phyloP scores from a whole-genome alignment of 345 rosid genomes.

The Aethionema arabicum region DNA sequence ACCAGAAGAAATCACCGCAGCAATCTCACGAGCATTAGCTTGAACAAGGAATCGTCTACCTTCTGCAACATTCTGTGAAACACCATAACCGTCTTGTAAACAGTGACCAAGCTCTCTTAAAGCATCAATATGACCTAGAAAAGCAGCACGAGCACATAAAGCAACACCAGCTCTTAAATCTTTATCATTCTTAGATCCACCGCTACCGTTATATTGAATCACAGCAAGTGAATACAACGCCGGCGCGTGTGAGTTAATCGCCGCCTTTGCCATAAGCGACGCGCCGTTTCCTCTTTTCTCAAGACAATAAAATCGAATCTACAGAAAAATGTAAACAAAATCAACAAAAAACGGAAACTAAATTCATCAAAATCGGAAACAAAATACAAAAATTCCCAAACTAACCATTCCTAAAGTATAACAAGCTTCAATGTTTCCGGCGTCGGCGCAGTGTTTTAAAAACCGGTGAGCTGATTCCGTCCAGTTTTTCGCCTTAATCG shows the following conservation, averaged over 20 bases:
- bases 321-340: slow-evolving; percentile 1
- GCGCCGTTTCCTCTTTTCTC: slow-evolving; percentile 84
- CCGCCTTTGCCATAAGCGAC: slow-evolving; percentile 93
- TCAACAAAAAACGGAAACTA: neutral
- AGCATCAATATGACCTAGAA: slow-evolving; percentile 86
- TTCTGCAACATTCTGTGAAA: slow-evolving; percentile 74
- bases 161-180: slow-evolving; percentile 94
- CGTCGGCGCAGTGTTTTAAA: slow-evolving; percentile 72
- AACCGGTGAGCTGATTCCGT: slow-evolving; percentile 83
- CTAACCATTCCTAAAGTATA: slow-evolving; percentile 95
- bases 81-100: slow-evolving; percentile 94
- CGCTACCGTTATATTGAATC: slow-evolving; percentile 96
- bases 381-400: neutral
- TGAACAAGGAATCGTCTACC: slow-evolving; percentile 88
- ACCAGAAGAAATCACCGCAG: slow-evolving; percentile 58
- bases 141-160: slow-evolving; percentile 89
- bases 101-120: slow-evolving; percentile 98
- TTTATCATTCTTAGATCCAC: slow-evolving; percentile 87
- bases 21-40: slow-evolving; percentile 92
- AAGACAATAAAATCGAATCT: slow-evolving; percentile 93
- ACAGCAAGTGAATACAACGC: slow-evolving; percentile 84
- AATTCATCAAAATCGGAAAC: neutral
- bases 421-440: slow-evolving; percentile 89
- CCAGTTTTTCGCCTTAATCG: slow-evolving; percentile 72
- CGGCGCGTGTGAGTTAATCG: slow-evolving; percentile 80